A percentile compares a stretch with the other conserved stretches of the same genome.
Evolutionary conservation across 352 stramenopile genomes (phyloP).

Genomic region (Phytophthora idaei): DNA sequence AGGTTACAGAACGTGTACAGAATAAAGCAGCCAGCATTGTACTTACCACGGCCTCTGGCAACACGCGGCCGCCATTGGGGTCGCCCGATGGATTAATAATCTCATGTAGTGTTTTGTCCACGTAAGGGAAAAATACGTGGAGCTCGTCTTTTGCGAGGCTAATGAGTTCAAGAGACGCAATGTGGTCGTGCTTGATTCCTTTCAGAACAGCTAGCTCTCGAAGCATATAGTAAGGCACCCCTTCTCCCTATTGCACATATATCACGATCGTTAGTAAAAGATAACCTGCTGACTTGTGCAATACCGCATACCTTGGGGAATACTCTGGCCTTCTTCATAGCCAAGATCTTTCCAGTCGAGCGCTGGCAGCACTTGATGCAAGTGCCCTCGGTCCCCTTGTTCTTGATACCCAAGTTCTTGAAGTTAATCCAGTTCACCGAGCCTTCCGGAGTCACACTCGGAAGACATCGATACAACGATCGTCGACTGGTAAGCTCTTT

Average conservation of each 20-base stretch:
- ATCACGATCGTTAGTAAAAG: not conserved
- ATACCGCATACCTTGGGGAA: constrained; percentile 73
- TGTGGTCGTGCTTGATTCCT: constrained; percentile 88
- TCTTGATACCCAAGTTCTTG: constrained; percentile 89
- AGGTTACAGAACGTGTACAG: constrained; percentile 1
- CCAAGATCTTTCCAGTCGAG: constrained; percentile 83
- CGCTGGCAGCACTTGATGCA: constrained; percentile 89
- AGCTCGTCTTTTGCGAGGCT: constrained; percentile 87
- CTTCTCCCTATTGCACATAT: constrained; percentile 65
- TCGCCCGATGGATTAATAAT: constrained; percentile 91
- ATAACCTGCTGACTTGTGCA: not conserved
- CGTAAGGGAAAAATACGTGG: constrained; percentile 91
- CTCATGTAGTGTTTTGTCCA: constrained; percentile 91
- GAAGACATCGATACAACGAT: constrained; percentile 73
- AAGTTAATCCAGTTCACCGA: constrained; percentile 90
- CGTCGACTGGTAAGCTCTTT: constrained; percentile 73
- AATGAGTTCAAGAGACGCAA: constrained; percentile 88
- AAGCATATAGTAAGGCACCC: constrained; percentile 94
- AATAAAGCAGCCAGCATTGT: constrained; percentile 11
- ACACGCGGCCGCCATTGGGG: constrained; percentile 71
- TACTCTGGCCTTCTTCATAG: constrained; percentile 89
- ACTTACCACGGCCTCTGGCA: constrained; percentile 77
- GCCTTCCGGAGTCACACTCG: constrained; percentile 70
- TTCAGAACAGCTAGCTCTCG: constrained; percentile 89
- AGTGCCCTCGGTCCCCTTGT: constrained; percentile 89